Evolutionary conservation across 345 rosid species (phyloP).

Genomic region (Acer yangbiense): DNA sequence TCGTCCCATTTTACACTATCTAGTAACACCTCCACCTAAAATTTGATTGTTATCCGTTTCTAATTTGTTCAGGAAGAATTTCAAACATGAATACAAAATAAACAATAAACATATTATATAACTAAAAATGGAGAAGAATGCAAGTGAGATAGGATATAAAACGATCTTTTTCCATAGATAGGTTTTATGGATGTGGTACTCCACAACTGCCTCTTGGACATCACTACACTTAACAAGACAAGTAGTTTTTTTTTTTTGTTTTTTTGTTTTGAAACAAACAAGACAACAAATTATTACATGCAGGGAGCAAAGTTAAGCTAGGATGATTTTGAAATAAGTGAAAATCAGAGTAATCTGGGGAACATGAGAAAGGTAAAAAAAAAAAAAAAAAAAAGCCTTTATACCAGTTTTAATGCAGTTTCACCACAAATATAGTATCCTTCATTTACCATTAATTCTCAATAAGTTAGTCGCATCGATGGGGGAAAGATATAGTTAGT

Average conservation of each 20-base stretch:
- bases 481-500: background rate
- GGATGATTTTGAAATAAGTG: background rate
- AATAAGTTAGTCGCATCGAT: too few relatives aligned
- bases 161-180: background rate
- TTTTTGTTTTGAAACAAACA: too few relatives aligned
- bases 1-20: conserved; percentile 91
- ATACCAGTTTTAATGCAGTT: background rate
- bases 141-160: background rate
- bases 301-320: conserved; percentile 4
- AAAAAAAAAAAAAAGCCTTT: background rate
- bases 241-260: too few relatives aligned
- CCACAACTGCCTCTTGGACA: background rate
- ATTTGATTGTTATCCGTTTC: conserved; percentile 1
- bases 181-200: background rate
- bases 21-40: conserved; percentile 68
- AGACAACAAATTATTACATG: background rate
- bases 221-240: background rate
- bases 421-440: background rate
- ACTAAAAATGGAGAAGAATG: conserved; percentile 3
- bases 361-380: background rate
- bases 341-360: background rate
- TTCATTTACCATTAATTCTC: background rate
- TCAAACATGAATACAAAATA: background rate
- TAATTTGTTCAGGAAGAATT: conserved; percentile 2
- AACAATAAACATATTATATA: background rate